A percentile compares a stretch with the other conserved stretches of the same genome.
These are phyloP conservation scores for Metschnikowia lunata DNA, from an alignment of 805 yeast species.

Conservation along the genomic window DNA sequence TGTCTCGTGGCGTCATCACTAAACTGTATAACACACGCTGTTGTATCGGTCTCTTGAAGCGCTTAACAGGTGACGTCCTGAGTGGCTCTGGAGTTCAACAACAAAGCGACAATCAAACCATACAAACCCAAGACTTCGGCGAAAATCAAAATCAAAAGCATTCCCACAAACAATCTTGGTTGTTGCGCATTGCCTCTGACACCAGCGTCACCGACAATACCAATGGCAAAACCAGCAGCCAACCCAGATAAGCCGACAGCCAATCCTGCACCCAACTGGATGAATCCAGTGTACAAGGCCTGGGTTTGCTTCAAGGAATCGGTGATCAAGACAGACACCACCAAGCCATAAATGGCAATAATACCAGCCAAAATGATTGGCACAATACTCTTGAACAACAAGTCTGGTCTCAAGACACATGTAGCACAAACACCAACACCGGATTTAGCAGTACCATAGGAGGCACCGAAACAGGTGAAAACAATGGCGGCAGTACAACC, in stretches of 20 bases:
- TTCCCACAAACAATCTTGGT: slow-evolving; percentile 97
- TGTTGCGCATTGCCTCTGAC: slow-evolving; percentile 98
- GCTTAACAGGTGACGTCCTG: slow-evolving; percentile 80
- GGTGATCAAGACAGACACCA: slow-evolving; percentile 90
- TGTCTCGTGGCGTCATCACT: too few species aligned
- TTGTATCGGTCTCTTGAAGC: not conserved
- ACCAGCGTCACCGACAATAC: slow-evolving; percentile 99
- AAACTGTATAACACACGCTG: too few species aligned
- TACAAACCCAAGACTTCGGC: slow-evolving; percentile 98
- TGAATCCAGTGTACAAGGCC: slow-evolving; percentile 91
- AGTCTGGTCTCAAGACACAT: slow-evolving; percentile 95
- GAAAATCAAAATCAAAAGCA: slow-evolving; percentile 96
- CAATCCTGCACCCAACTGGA: slow-evolving; percentile 96
- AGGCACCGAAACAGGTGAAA: slow-evolving; percentile 98
- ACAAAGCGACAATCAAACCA: slow-evolving; percentile 96
- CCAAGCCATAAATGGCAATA: slow-evolving; percentile 96
- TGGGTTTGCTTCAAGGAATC: slow-evolving; percentile 85
- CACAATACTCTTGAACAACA: slow-evolving; percentile 86
- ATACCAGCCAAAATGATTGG: slow-evolving; percentile 99
- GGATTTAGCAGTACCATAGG: slow-evolving; percentile 98
- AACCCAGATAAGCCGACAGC: slow-evolving; percentile 96
- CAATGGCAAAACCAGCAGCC: slow-evolving; percentile 99
- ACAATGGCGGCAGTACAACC: slow-evolving; percentile 99
- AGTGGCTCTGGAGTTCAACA: slow-evolving; percentile 95
- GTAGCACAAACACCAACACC: slow-evolving; percentile 99